A percentile compares a stretch with the other conserved stretches of the same genome.
Conservation (phyloP, 129 eudicot genomes). For the Pittosporum tobira region DNA sequence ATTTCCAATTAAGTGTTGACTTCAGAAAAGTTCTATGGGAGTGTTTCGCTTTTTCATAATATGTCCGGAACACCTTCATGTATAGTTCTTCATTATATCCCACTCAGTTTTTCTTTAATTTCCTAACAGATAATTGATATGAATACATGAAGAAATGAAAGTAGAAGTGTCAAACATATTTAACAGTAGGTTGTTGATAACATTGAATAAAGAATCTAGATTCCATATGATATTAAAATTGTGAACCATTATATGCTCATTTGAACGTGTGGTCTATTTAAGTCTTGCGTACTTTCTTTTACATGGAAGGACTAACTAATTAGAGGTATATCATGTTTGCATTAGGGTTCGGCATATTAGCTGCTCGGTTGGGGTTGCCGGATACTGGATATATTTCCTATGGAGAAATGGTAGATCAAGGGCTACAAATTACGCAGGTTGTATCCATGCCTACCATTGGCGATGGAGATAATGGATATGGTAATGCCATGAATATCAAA, state of each 20-base stretch:
- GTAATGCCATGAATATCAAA: constrained; percentile 89
- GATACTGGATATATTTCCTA: constrained; percentile 84
- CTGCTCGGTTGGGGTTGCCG: constrained; percentile 81
- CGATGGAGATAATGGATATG: constrained; percentile 96
- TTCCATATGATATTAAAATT: background rate
- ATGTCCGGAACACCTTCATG: background rate
- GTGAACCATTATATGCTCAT: background rate
- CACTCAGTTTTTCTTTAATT: background rate
- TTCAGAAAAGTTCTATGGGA: no score
- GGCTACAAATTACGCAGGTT: constrained; percentile 60
- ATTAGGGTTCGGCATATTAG: constrained; percentile 85
- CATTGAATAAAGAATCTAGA: background rate
- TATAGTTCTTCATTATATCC: background rate
- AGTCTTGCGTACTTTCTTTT: background rate
- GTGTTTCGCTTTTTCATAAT: no score
- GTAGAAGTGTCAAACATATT: background rate
- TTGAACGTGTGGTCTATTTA: background rate
- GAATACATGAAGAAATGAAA: background rate
- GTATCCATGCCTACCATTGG: constrained; percentile 89
- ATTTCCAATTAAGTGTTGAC: no score
- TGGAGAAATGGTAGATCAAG: constrained; percentile 97
- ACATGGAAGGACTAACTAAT: constrained; percentile 1
- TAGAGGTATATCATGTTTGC: background rate
- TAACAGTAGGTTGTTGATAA: background rate
- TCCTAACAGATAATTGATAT: background rate